These are phyloP conservation scores for Lepidopterella palustris DNA, from an alignment of 495 filamentous ascomycete genomes.

Conservation along the genomic window DNA sequence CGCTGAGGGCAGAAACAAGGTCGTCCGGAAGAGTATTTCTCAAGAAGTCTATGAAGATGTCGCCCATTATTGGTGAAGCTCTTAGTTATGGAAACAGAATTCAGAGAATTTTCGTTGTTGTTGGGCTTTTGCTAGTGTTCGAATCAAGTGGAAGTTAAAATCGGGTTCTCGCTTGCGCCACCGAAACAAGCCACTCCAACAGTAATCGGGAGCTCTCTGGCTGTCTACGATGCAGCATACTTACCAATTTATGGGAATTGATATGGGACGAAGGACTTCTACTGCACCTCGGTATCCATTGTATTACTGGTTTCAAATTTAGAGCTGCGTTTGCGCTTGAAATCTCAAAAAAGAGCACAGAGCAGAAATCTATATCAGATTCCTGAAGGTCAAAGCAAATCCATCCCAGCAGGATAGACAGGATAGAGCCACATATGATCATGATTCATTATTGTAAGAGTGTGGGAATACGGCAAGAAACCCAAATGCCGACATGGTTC, in stretches of 20 bases:
- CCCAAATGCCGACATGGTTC: not conserved
- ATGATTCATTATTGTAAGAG: not conserved
- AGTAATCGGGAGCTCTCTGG: too few species aligned
- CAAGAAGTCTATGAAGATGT: conserved; percentile 29
- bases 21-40: conserved; percentile 32
- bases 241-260: too few species aligned
- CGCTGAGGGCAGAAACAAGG: conserved; percentile 24
- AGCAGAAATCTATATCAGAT: not conserved
- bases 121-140: not conserved
- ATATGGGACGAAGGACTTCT: too few species aligned
- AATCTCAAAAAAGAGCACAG: too few species aligned
- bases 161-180: conserved; percentile 1
- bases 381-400: not conserved
- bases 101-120: not conserved
- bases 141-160: not conserved
- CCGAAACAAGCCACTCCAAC: too few species aligned
- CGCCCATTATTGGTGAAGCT: conserved; percentile 26
- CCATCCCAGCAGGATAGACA: not conserved
- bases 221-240: too few species aligned
- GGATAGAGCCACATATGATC: too few species aligned
- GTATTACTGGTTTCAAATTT: too few species aligned
- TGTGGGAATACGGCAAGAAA: not conserved
- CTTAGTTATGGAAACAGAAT: not conserved
- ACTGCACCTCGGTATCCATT: too few species aligned
- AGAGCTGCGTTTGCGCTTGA: too few species aligned